phyloP scores from a whole-genome alignment of 2,329 filamentous ascomycete genomes.

The Colletotrichum magnum region DNA sequence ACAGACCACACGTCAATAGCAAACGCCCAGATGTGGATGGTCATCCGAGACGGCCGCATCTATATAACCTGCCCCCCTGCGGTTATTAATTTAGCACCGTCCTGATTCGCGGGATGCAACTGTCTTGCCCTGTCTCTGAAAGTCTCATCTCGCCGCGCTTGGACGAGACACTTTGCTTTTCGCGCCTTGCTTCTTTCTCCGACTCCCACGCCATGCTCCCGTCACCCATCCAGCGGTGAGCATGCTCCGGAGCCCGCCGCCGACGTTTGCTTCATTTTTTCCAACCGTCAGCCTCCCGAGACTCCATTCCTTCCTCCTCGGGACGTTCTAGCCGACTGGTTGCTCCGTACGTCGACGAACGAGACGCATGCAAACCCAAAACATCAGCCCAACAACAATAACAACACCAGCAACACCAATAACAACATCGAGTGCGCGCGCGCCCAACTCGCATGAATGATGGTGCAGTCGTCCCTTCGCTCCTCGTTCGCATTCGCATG shows the following conservation, averaged over 20 bases:
- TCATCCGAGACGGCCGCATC: not conserved
- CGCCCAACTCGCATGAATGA: not conserved
- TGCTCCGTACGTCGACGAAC: not conserved
- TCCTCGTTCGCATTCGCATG: conserved; percentile 6
- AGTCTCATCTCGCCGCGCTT: conserved; percentile 32
- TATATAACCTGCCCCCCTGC: conserved; percentile 29
- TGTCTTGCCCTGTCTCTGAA: conserved; percentile 36
- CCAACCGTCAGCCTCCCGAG: conserved; percentile 22
- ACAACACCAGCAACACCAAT: no score
- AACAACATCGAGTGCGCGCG: not conserved
- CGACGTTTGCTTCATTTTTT: conserved; percentile 18
- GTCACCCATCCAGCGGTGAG: conserved; percentile 36
- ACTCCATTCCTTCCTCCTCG: conserved; percentile 28
- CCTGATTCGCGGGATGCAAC: conserved; percentile 29
- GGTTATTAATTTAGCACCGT: conserved; percentile 20
- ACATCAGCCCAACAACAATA: not conserved
- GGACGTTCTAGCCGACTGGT: conserved; percentile 5
- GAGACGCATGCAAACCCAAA: not conserved
- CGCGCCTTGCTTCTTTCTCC: conserved; percentile 26
- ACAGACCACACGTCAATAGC: conserved; percentile 25
- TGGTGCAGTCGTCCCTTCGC: not conserved
- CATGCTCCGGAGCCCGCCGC: conserved; percentile 10
- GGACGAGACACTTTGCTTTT: conserved; percentile 34
- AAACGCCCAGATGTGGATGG: conserved; percentile 18
- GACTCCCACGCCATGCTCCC: conserved; percentile 34